These are phyloP conservation scores for Gaeumannomyces tritici DNA, from an alignment of 2,329 filamentous ascomycete species.

Conservation along the genomic window DNA sequence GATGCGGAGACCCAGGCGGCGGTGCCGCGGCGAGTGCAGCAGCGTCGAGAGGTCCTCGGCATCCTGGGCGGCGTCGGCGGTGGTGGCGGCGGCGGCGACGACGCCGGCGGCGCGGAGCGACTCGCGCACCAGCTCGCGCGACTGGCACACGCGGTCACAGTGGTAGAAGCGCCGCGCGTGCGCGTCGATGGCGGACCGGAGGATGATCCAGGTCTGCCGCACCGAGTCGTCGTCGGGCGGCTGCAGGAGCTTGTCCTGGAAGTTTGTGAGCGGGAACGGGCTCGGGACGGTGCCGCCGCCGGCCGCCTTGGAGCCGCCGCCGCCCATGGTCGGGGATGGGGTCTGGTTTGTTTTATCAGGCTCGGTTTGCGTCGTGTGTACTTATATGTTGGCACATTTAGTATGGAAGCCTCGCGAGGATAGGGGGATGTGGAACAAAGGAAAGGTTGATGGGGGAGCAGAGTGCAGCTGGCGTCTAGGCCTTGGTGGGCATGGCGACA, in stretches of 20 bases:
- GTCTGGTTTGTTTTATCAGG: not conserved
- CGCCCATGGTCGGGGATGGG: not conserved
- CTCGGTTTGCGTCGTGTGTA: not conserved
- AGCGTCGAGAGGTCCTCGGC: conserved; percentile 3
- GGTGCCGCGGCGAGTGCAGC: conserved; percentile 3
- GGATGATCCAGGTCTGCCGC: conserved; percentile 1
- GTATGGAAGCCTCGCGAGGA: too few relatives aligned
- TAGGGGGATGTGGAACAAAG: not conserved
- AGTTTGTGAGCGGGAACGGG: conserved; percentile 4
- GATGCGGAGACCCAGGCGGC: conserved; percentile 3
- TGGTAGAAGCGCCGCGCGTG: conserved; percentile 5
- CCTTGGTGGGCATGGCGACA: not conserved
- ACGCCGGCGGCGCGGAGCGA: not conserved
- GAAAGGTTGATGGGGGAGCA: not conserved
- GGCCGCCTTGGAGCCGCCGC: not conserved
- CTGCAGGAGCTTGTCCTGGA: conserved; percentile 4
- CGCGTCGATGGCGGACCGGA: conserved; percentile 2
- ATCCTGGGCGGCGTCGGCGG: not conserved
- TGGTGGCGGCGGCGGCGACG: not conserved
- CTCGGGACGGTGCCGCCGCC: not conserved
- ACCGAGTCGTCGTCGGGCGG: conserved; percentile 3
- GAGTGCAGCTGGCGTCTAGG: not conserved
- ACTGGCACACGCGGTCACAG: not conserved
- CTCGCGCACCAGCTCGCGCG: not conserved
- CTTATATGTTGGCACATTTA: too few relatives aligned